These are phyloP conservation scores for Neurospora tetrasperma DNA, from an alignment of 495 filamentous ascomycete species.

Conservation along the genomic window DNA sequence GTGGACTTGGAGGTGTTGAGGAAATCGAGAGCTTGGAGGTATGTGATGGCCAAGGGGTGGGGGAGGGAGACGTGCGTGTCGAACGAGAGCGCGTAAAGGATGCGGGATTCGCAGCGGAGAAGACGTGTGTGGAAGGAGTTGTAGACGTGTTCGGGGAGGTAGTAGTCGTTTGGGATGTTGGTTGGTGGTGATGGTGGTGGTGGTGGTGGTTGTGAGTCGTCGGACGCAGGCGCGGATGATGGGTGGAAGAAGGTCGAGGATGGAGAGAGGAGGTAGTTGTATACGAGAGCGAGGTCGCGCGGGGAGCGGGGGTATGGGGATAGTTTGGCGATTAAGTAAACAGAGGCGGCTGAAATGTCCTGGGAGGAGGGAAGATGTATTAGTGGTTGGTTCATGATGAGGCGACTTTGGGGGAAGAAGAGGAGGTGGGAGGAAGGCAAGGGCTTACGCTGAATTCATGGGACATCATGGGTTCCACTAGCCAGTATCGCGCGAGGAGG, in stretches of 20 bases:
- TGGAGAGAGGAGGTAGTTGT: slow-evolving; percentile 66
- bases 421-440: not conserved
- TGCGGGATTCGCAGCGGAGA: slow-evolving; percentile 58
- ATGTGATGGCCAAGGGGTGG: slow-evolving; percentile 82
- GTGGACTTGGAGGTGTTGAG: slow-evolving; percentile 18
- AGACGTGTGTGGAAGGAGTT: slow-evolving; percentile 49
- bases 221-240: slow-evolving; percentile 21
- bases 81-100: slow-evolving; percentile 69
- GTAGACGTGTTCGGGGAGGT: slow-evolving; percentile 65
- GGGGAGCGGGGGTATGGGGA: slow-evolving; percentile 66
- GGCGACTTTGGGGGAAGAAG: not conserved
- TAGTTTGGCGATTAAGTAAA: slow-evolving; percentile 80
- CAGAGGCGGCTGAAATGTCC: slow-evolving; percentile 69
- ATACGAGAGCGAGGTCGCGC: slow-evolving; percentile 73
- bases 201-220: slow-evolving; percentile 7
- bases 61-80: slow-evolving; percentile 75
- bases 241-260: slow-evolving; percentile 49
- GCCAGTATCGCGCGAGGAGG: slow-evolving; percentile 80
- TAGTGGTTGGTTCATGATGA: not conserved
- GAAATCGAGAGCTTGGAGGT: slow-evolving; percentile 78
- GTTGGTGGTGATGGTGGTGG: slow-evolving; percentile 9
- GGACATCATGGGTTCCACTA: slow-evolving; percentile 39
- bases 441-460: slow-evolving; percentile 38
- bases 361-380: slow-evolving; percentile 23
- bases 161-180: slow-evolving; percentile 49